Evolutionary conservation across 2,329 filamentous ascomycete genomes (phyloP), one percentile per base, ranked within the genome.

Genomic region (Monosporascus sp.): DNA sequence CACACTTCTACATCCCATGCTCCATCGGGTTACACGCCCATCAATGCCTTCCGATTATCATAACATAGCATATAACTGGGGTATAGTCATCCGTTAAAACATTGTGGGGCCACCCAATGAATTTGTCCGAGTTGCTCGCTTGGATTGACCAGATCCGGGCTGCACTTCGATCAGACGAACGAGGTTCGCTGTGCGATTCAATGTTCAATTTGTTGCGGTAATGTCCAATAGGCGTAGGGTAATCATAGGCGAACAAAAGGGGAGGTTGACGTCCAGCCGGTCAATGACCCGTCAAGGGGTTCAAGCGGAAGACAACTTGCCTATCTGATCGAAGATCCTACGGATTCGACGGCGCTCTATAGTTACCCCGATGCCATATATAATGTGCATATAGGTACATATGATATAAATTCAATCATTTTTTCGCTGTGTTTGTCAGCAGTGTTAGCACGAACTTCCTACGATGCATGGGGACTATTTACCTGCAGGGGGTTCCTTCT

Each of bases 401-500:
- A 26, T 24, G 20, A 19, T 24, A 17, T 7, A 2, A 26, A 46
- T 22, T 3, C 5, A 17, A 31, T 46, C 43, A 46, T 46, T 31
- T 46, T 46, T 27, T 46, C 24, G 43, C 43, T 46, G 11, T 27
- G 24, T 46, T 20, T 26, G 24, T 16, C 43, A 22, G 16, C 24
- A 20, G 22, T 35, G 16, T 48, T 31, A 48, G 35, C 22, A 31
- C 17, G 20, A 7, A 7, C 8, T 27, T 27, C 22, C 14, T 14
- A 27, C 8, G 26, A n/a, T 16, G 14, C 9, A 22, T 7, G 43
- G 43, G 24, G 1, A 5, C 27, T n/a, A 46, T 48, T 46, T 65
- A 66, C 63, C 55, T 55, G 49, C 19, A 37, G 57, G 49, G 5
- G 62, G 43, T 7, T 78, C 85, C 67, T 78, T 86, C 80, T 94